phyloP scores from a whole-genome alignment of 306 rosid species.

The Pyrus betulifolia region DNA sequence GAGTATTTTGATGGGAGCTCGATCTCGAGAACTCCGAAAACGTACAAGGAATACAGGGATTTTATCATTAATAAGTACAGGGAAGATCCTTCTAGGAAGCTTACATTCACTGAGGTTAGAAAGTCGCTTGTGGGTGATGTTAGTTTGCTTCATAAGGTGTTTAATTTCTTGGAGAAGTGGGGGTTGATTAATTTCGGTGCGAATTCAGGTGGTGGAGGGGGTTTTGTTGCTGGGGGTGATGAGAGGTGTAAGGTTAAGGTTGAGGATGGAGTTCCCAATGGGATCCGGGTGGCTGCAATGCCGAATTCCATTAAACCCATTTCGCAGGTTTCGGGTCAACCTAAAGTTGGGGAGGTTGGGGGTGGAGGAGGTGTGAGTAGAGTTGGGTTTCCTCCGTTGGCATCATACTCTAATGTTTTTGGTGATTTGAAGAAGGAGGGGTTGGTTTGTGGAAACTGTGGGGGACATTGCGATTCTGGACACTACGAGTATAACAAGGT shows the following conservation, averaged over 20 bases:
- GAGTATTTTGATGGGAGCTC: conserved; percentile 78
- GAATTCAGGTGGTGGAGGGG: conserved; percentile 16
- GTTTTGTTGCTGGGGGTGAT: conserved; percentile 14
- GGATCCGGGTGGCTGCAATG: conserved; percentile 67
- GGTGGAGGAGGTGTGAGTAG: conserved; percentile 14
- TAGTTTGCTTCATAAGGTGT: conserved; percentile 62
- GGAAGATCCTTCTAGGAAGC: conserved; percentile 78
- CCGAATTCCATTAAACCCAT: conserved; percentile 78
- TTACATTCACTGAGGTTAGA: conserved; percentile 76
- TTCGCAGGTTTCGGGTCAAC: conserved; percentile 37
- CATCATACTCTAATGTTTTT: conserved; percentile 62
- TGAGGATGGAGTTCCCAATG: conserved; percentile 74
- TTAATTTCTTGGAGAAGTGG: conserved; percentile 60
- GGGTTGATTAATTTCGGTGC: conserved; percentile 70
- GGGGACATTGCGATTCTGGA: conserved; percentile 48
- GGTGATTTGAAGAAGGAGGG: conserved; percentile 40
- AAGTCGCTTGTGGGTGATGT: conserved; percentile 87
- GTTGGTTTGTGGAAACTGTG: conserved; percentile 54
- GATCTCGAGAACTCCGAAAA: conserved; percentile 59
- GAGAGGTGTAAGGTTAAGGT: conserved; percentile 39
- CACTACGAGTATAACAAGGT: conserved; percentile 57
- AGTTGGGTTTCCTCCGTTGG: conserved; percentile 49
- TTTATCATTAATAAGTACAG: conserved; percentile 79
- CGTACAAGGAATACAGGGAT: conserved; percentile 77
- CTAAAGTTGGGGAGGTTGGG: conserved; percentile 11